phyloP scores from a whole-genome alignment of 257 asterid genomes.

The Forsythia viridissima region DNA sequence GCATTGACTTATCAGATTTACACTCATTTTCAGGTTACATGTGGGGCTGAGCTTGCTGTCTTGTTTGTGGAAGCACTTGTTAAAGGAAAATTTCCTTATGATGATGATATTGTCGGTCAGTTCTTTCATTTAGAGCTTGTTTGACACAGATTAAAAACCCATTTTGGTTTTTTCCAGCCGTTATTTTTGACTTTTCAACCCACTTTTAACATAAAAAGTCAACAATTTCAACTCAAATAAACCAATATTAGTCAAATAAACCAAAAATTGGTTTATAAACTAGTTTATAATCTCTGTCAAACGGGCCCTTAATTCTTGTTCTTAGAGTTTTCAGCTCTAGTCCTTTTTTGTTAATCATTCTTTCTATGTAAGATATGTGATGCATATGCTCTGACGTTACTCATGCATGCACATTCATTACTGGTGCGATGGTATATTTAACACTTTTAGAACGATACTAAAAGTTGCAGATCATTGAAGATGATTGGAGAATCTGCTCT shows the following conservation, averaged over 20 bases:
- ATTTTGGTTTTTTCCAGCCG: too few species aligned
- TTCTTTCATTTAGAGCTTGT: slow-evolving; percentile 15
- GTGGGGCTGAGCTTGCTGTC: slow-evolving; percentile 96
- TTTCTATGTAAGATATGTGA: background rate
- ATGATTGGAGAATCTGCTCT: background rate
- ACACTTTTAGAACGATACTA: background rate
- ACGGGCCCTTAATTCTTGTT: background rate
- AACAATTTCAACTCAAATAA: too few species aligned
- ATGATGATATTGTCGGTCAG: slow-evolving; percentile 76
- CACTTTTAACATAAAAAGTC: too few species aligned
- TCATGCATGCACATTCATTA: background rate
- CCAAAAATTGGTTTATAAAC: too few species aligned
- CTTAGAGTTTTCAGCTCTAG: slow-evolving; percentile 6
- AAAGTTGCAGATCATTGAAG: background rate
- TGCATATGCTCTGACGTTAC: background rate
- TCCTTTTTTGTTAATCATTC: slow-evolving; percentile 8
- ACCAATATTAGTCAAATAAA: too few species aligned
- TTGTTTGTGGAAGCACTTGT: slow-evolving; percentile 80
- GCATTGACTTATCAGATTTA: slow-evolving; percentile 6
- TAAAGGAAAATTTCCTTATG: slow-evolving; percentile 71
- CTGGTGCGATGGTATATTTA: background rate
- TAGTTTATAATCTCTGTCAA: too few species aligned
- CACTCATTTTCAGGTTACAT: slow-evolving; percentile 62
- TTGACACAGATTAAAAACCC: too few species aligned
- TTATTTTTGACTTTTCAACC: too few species aligned